phyloP scores from a whole-genome alignment of 2,329 filamentous ascomycete species.

The Fusarium sp. region DNA sequence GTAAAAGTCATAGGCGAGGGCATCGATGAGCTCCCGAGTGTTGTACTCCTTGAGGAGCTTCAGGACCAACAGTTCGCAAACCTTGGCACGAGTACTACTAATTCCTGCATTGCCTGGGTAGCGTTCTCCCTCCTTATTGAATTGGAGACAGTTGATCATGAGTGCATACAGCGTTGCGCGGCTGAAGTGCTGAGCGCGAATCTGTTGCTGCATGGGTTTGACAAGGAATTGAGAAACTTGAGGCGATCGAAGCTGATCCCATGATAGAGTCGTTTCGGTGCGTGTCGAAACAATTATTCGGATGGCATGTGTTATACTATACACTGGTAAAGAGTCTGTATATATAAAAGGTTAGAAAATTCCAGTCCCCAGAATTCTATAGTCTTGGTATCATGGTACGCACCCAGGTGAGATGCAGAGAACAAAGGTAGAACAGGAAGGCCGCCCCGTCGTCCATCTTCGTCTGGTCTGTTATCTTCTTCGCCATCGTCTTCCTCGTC shows the following conservation, averaged over 20 bases:
- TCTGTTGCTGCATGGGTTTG: conserved; percentile 94
- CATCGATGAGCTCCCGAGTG: conserved; percentile 92
- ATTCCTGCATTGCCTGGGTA: conserved; percentile 88
- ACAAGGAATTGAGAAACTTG: conserved; percentile 96
- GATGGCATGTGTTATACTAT: conserved; percentile 91
- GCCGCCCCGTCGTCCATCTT: conserved; percentile 46
- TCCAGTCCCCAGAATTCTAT: conserved; percentile 4
- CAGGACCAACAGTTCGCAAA: conserved; percentile 92
- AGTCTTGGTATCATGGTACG: not conserved
- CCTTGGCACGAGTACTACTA: conserved; percentile 86
- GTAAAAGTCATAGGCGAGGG: conserved; percentile 94
- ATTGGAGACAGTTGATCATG: conserved; percentile 94
- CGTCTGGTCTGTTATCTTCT: conserved; percentile 58
- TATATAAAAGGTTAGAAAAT: conserved; percentile 14
- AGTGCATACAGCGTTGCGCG: conserved; percentile 89
- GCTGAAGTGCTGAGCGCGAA: conserved; percentile 86
- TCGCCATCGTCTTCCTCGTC: conserved; percentile 61
- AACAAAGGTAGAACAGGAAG: conserved; percentile 79
- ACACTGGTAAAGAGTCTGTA: conserved; percentile 86
- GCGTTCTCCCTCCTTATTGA: conserved; percentile 86
- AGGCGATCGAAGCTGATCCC: conserved; percentile 96
- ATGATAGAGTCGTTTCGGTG: conserved; percentile 92
- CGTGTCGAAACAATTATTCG: conserved; percentile 86
- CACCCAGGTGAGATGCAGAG: conserved; percentile 83
- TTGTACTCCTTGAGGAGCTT: conserved; percentile 91